Conservation (phyloP, 2,329 filamentous ascomycete species). For the Alternaria panax region DNA sequence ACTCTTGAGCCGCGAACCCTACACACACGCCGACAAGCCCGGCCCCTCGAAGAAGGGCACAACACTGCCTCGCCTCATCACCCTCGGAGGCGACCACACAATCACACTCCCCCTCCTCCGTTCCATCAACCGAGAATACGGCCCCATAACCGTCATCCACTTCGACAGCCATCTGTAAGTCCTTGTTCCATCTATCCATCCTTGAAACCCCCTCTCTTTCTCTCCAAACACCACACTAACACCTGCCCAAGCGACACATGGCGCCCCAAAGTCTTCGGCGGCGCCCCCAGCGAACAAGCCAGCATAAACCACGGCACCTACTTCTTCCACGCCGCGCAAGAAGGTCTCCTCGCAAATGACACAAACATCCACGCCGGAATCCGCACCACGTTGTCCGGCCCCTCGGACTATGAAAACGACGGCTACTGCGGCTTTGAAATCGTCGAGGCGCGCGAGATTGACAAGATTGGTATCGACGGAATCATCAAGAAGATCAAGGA, state of each 20-base stretch:
- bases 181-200: too few species aligned
- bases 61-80: slow-evolving; percentile 82
- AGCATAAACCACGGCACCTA: slow-evolving; percentile 88
- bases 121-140: slow-evolving; percentile 70
- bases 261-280: slow-evolving; percentile 87
- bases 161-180: slow-evolving; percentile 66
- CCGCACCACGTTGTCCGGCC: slow-evolving; percentile 79
- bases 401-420: slow-evolving; percentile 84
- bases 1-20: slow-evolving; percentile 74
- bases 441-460: slow-evolving; percentile 76
- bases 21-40: slow-evolving; percentile 69
- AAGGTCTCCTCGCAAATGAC: slow-evolving; percentile 81
- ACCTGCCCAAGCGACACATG: slow-evolving; percentile 60
- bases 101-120: slow-evolving; percentile 65
- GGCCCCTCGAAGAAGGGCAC: slow-evolving; percentile 76
- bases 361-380: slow-evolving; percentile 89
- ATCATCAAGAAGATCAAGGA: slow-evolving; percentile 81
- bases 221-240: not conserved
- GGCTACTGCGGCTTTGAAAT: slow-evolving; percentile 86
- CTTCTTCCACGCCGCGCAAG: slow-evolving; percentile 82
- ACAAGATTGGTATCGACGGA: slow-evolving; percentile 72
- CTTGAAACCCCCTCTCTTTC: too few species aligned
- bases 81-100: slow-evolving; percentile 70
- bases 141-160: slow-evolving; percentile 70
- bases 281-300: slow-evolving; percentile 76